Base-by-base conservation (phyloP, 306 rosid genomes). In the Trifolium fragiferum region DNA sequence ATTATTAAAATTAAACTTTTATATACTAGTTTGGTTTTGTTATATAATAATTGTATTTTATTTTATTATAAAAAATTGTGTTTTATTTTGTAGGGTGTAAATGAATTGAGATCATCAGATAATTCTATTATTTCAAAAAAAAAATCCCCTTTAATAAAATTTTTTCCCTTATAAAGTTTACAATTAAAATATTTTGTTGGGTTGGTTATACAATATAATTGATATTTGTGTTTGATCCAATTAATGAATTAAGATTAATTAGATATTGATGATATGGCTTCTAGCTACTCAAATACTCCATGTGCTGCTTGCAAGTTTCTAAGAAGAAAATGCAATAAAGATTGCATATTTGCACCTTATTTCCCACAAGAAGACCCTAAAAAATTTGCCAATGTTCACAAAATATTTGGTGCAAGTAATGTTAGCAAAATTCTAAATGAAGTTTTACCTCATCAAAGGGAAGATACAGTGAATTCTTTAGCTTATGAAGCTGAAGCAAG, bases 241-340 rank as follows among this genome's bases (percentile, higher is more conserved):
- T 76, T 23, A 44, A 65, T 33, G 44, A 30, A 75, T 44, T 44
- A 13, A 44, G 16, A 44, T 44, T 43, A 37, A 37, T 37, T 44
- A 44, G 50, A 44, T 44, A 44, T 13, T 44, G 25, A 59, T 46
- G 55, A 88, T 88, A 88, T 88, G 92, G 83, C 90, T 6, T 90
- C 98, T 30, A 83, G 85, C 78, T 85, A 91, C 69, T 76, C 88
- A 2, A 87, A 89, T 68, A 86, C 96, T 43, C 98, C 98, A 4
- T 93, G 98, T 74, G 98, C 98, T 3, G 98, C 96, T 16, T 93
- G 98, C 86, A 93, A 93, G 74, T 89, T 90, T 68, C 25, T 93
- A 33, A 80, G 98, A 58, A 80, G 97, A 60, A 93, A 89, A 76
- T 93, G 98, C 85, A 79, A 76, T 79, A 86, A 89, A 0, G 90